Base-by-base conservation (phyloP, 441 rosid species). In the Bocquillonia castaneifolia region DNA sequence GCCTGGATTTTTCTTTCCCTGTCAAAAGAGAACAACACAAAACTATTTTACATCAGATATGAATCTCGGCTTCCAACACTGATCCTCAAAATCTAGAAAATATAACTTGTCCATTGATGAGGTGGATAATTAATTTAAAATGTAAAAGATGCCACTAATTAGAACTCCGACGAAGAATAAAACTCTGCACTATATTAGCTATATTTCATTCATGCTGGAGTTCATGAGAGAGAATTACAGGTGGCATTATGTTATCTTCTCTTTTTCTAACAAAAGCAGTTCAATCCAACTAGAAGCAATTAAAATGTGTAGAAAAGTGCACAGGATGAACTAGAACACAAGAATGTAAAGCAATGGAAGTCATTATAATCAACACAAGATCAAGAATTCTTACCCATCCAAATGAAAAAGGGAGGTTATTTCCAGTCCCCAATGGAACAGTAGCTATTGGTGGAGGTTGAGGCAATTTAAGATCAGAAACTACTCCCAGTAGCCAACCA, bases 1-100 rank as follows among this genome's bases (percentile, higher is more conserved):
- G 72, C 88, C 92, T 1, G 98, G 95, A 73, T 90, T 92, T 70
- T 80, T 92, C 90, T 88, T 92, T 9, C 98, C 98, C 97, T 92
- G 84, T 48, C 70, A 74, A 64, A 64, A 18, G 69, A 64, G 39
- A 67, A 66, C 23, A 28, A 28, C 51, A 67, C 25, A 42, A 5
- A 32, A 48, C 22, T 26, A 15, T 29, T 37, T 6, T 20, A 28
- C 20, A 15, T 25, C 61, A 54, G 52, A 31, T 50, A 13, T 70
- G 10, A 29, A 44, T 13, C 18, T 20, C 10, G 25, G 18, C 10
- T n/a, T 39, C 34, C 3, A 28, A 17, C 25, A 29, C 55, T 25
- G 20, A 56, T 31, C 63, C 23, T 53, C n/a, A 29, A 22, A 28
- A 36, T 20, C 23, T 40, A 59, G 32, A 59, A 23, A 32, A 23